Conservation (phyloP, 192 early-diverging fungal species). For the Gryganskiella cystojenkinii region DNA sequence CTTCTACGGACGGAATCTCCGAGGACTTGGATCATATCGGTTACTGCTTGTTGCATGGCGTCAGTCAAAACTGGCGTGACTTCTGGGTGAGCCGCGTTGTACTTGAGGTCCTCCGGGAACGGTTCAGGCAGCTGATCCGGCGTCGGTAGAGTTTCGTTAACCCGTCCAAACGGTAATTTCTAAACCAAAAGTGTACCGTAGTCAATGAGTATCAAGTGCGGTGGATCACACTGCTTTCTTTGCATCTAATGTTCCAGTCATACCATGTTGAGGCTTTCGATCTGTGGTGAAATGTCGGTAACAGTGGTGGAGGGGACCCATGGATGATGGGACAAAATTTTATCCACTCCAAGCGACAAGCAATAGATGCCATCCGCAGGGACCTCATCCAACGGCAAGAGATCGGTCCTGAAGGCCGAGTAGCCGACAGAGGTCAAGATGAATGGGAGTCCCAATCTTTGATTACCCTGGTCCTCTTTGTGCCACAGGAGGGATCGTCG, state of each 20-base stretch:
- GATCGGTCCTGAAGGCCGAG: constrained; percentile 37
- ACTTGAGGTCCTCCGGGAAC: constrained; percentile 33
- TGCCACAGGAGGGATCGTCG: constrained; percentile 83
- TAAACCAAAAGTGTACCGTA: constrained; percentile 4
- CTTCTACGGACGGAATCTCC: constrained; percentile 59
- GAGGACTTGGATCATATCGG: constrained; percentile 47
- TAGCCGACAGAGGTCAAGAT: constrained; percentile 64
- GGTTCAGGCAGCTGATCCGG: constrained; percentile 30
- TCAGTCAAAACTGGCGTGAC: constrained; percentile 44
- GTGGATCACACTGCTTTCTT: not conserved
- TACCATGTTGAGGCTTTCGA: not conserved
- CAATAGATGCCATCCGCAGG: constrained; percentile 83
- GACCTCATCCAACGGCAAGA: constrained; percentile 64
- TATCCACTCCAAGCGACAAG: constrained; percentile 57
- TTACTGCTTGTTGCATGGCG: constrained; percentile 54
- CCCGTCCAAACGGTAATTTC: constrained; percentile 58
- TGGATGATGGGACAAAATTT: constrained; percentile 25
- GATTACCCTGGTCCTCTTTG: constrained; percentile 34
- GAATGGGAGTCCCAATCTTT: constrained; percentile 23
- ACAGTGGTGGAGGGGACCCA: constrained; percentile 13
- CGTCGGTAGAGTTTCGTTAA: constrained; percentile 51
- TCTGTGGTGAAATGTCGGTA: not conserved
- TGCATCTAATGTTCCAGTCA: not conserved
- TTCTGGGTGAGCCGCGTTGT: constrained; percentile 31
- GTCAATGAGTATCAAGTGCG: not conserved